Percentiles rank a stretch among this genome's conserved stretches.
Evolutionary conservation across 257 asterid genomes (phyloP).

Genomic region (Craterostigma plantagineum): DNA sequence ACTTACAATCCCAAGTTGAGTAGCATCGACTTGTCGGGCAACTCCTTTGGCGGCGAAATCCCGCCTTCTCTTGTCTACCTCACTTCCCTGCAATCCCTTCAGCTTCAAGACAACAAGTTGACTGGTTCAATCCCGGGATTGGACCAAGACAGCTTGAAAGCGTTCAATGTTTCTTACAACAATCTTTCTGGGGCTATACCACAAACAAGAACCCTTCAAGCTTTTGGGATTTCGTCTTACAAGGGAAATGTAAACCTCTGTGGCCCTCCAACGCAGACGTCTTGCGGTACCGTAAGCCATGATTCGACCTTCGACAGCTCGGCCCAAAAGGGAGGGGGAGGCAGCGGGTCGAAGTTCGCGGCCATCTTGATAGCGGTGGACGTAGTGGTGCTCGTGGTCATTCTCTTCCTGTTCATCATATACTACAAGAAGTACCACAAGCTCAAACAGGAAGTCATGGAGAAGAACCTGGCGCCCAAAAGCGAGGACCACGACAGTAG

Average conservation of each 20-base stretch:
- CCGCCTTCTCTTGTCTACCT: conserved; percentile 26
- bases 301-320: conserved; percentile 9
- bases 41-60: conserved; percentile 29
- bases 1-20: conserved; percentile 23
- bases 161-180: conserved; percentile 40
- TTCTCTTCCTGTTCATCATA: conserved; percentile 26
- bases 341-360: conserved; percentile 2
- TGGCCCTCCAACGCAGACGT: conserved; percentile 15
- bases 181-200: conserved; percentile 43
- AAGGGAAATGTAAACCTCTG: conserved; percentile 18
- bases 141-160: conserved; percentile 26
- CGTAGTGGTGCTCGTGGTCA: conserved; percentile 15
- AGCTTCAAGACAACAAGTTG: conserved; percentile 35
- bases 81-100: conserved; percentile 28
- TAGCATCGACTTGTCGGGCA: conserved; percentile 31
- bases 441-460: conserved; percentile 18
- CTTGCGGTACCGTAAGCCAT: conserved; percentile 3
- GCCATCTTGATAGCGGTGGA: conserved; percentile 13
- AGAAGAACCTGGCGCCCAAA: conserved; percentile 6
- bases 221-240: conserved; percentile 18
- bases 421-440: conserved; percentile 34
- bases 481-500: conserved; percentile 17
- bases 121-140: conserved; percentile 30
- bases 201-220: conserved; percentile 23
- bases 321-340: neutral